phyloP scores from a whole-genome alignment of 2,329 filamentous ascomycete genomes.

The Alternaria burnsii region DNA sequence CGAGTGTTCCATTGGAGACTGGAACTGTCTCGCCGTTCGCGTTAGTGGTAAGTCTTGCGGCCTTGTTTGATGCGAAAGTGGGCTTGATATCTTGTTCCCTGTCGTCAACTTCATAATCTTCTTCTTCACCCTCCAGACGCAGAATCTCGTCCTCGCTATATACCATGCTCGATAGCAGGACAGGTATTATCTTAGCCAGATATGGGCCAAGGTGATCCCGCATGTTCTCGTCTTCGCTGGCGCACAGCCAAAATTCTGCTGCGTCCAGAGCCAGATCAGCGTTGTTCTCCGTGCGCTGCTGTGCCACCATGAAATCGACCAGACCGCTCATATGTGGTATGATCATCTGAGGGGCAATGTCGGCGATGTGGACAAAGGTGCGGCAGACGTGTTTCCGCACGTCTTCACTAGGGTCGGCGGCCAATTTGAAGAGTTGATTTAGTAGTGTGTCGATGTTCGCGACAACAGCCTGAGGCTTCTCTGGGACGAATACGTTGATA shows the following conservation, averaged over 20 bases:
- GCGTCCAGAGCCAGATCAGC: conserved; percentile 92
- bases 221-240: conserved; percentile 85
- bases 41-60: conserved; percentile 65
- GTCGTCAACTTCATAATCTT: conserved; percentile 91
- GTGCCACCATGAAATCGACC: conserved; percentile 90
- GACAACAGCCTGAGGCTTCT: conserved; percentile 82
- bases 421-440: conserved; percentile 81
- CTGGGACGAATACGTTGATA: conserved; percentile 90
- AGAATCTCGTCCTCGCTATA: conserved; percentile 95
- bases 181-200: conserved; percentile 84
- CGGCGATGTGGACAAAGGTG: conserved; percentile 89
- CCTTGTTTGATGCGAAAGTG: conserved; percentile 79
- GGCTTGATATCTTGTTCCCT: conserved; percentile 90
- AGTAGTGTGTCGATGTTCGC: conserved; percentile 83
- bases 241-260: conserved; percentile 95
- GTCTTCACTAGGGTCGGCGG: conserved; percentile 78
- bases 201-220: conserved; percentile 80
- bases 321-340: conserved; percentile 85
- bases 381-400: conserved; percentile 93
- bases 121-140: conserved; percentile 77
- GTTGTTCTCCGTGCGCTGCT: conserved; percentile 83
- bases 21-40: conserved; percentile 52
- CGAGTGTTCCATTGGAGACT: conserved; percentile 58
- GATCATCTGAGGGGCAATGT: conserved; percentile 88
- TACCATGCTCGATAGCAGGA: conserved; percentile 92